phyloP scores from a whole-genome alignment of 2,329 filamentous ascomycete species.

The Fusarium abutilonis region DNA sequence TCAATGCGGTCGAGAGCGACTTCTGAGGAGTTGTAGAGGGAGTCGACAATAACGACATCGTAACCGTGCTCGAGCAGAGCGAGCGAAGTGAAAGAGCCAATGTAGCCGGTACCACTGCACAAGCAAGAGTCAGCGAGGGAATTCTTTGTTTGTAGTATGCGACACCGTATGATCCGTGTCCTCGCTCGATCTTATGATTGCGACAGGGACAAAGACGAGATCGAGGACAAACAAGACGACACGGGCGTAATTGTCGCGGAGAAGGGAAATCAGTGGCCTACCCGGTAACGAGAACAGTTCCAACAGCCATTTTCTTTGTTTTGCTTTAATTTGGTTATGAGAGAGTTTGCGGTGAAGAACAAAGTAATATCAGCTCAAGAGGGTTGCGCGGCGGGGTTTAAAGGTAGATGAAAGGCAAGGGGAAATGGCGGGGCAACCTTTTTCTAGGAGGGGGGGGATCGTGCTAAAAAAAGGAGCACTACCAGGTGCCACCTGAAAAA shows the following conservation, averaged over 20 bases:
- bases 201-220: constrained; percentile 25
- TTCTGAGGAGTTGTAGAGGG: constrained; percentile 93
- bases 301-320: constrained; percentile 72
- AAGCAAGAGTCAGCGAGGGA: constrained; percentile 34
- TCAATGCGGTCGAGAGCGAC: constrained; percentile 95
- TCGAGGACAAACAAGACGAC: constrained; percentile 6
- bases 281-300: constrained; percentile 93
- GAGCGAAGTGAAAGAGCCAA: constrained; percentile 95
- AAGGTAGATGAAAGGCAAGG: constrained; percentile 14
- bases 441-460: constrained; percentile 17
- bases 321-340: constrained; percentile 35
- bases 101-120: constrained; percentile 94
- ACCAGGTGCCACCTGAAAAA: not conserved
- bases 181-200: constrained; percentile 15
- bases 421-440: constrained; percentile 36
- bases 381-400: constrained; percentile 32
- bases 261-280: constrained; percentile 55
- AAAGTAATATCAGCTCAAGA: constrained; percentile 21
- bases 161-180: constrained; percentile 15
- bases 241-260: constrained; percentile 24
- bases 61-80: constrained; percentile 93
- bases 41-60: constrained; percentile 96
- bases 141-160: constrained; percentile 22
- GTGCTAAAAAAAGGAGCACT: constrained; percentile 21
- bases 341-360: constrained; percentile 37